A percentile compares a stretch with the other conserved stretches of the same genome.
phyloP scores from a whole-genome alignment of 1,284 basidiomycete species.

The Fomitopsis pinicola region DNA sequence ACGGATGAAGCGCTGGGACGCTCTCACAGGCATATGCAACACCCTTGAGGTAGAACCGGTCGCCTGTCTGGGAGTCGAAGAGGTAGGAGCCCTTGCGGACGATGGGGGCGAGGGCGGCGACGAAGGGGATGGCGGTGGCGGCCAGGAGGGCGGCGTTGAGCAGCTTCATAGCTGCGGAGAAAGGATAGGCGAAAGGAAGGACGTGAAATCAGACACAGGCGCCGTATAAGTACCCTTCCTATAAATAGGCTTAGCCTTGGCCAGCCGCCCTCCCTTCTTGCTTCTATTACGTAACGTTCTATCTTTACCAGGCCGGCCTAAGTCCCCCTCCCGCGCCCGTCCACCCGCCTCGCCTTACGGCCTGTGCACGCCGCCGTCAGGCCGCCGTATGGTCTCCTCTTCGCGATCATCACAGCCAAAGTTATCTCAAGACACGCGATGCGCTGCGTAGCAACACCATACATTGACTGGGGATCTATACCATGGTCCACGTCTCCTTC shows the following conservation, averaged over 20 bases:
- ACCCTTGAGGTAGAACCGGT: slow-evolving; percentile 9
- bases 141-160: slow-evolving; percentile 4
- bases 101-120: slow-evolving; percentile 2
- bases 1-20: background rate
- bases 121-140: slow-evolving; percentile 2
- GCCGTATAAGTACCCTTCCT: background rate
- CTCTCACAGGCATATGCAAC: slow-evolving; percentile 6
- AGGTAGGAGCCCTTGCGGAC: slow-evolving; percentile 6
- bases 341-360: too few species aligned
- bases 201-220: background rate
- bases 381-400: background rate
- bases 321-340: background rate
- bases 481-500: background rate
- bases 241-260: background rate
- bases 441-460: too few species aligned
- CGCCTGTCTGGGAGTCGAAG: slow-evolving; percentile 5
- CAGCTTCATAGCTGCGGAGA: slow-evolving; percentile 1
- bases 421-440: background rate
- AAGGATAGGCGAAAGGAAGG: background rate
- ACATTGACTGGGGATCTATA: background rate
- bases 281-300: background rate
- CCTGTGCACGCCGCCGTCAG: background rate
- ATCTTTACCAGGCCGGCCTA: background rate
- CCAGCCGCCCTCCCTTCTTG: background rate
- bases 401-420: background rate